These are phyloP conservation scores for Carnegiea gigantea DNA, from an alignment of 179 eudicot species.

Conservation along the genomic window DNA sequence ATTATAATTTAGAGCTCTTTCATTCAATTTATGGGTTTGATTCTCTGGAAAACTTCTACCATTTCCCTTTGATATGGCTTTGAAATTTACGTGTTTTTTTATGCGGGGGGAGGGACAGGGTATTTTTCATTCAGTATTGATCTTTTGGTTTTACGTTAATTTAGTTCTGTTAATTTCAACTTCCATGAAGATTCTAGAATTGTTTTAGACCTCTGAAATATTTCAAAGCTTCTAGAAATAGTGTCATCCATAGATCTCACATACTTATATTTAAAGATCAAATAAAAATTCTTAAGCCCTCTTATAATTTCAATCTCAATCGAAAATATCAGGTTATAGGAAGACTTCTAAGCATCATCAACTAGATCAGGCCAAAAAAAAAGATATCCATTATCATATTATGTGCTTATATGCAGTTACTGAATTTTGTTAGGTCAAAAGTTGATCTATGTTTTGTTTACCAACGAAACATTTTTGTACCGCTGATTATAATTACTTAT, in stretches of 20 bases:
- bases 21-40: background rate
- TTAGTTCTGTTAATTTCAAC: background rate
- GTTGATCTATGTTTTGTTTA: background rate
- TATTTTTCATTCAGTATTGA: background rate
- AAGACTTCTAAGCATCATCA: background rate
- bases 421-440: background rate
- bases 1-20: background rate
- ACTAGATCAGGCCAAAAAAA: background rate
- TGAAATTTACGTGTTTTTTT: background rate
- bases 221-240: background rate
- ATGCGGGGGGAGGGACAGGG: background rate
- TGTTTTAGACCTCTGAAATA: background rate
- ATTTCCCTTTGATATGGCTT: background rate
- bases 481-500: background rate
- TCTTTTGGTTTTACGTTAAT: background rate
- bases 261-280: background rate
- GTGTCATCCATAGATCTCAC: background rate
- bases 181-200: no score
- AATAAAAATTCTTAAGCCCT: background rate
- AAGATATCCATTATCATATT: background rate
- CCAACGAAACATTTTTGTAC: background rate
- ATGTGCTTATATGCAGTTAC: background rate
- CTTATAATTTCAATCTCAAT: background rate
- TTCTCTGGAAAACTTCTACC: background rate
- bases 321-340: background rate